A percentile compares a stretch with the other conserved stretches of the same genome.
These are phyloP conservation scores for Arachis stenosperma DNA, from an alignment of 306 rosid genomes.

Conservation along the genomic window DNA sequence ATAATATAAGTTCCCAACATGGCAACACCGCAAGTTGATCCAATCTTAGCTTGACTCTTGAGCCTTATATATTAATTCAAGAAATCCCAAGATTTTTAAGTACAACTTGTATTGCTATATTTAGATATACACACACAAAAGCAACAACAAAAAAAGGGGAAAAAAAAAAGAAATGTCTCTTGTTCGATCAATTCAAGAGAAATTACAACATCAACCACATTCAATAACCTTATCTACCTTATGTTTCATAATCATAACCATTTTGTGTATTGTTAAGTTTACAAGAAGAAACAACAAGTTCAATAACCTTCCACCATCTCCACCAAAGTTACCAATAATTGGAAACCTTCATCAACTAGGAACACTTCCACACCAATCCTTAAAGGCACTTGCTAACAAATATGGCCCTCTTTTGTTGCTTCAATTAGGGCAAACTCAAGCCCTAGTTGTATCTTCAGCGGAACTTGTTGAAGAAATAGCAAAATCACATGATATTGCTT, in stretches of 20 bases:
- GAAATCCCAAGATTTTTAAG: no score
- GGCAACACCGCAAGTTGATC: no score
- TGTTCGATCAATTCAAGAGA: not conserved
- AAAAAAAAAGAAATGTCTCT: not conserved
- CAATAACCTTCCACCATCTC: conserved; percentile 15
- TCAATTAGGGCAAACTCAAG: conserved; percentile 11
- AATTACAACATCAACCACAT: not conserved
- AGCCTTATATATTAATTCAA: no score
- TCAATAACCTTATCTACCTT: not conserved
- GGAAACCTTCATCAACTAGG: conserved; percentile 38
- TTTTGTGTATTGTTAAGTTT: conserved; percentile 3
- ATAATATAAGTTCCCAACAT: no score
- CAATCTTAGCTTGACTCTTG: no score
- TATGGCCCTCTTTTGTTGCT: conserved; percentile 32
- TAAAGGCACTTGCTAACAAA: not conserved
- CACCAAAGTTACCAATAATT: conserved; percentile 19
- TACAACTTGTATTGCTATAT: no score
- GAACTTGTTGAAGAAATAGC: not conserved
- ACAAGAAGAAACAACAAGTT: conserved; percentile 14
- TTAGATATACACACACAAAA: no score
- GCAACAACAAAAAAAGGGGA: not conserved
- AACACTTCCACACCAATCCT: conserved; percentile 17
- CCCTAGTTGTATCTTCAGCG: conserved; percentile 28
- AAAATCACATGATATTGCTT: not conserved
- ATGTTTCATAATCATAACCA: not conserved